Conservation (phyloP, 2,329 filamentous ascomycete genomes). For the Apiospora pterosperma region DNA sequence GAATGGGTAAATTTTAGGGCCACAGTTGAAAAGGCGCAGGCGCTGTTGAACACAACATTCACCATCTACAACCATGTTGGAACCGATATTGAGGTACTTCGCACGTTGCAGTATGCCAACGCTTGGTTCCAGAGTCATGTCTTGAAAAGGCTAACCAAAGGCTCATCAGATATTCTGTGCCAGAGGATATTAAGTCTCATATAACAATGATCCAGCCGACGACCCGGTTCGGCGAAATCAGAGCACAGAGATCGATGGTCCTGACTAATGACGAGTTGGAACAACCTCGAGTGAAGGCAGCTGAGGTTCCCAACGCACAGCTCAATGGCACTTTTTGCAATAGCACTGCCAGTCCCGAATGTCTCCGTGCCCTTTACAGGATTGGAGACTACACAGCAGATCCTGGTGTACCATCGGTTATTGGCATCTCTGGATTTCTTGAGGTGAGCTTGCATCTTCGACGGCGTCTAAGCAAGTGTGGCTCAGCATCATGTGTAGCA, state of each 20-base stretch:
- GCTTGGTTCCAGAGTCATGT: not conserved
- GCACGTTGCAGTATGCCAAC: constrained; percentile 33
- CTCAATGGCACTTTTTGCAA: constrained; percentile 31
- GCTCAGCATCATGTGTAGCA: constrained; percentile 10
- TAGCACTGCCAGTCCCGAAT: constrained; percentile 40
- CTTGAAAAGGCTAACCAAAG: constrained; percentile 31
- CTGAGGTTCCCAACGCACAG: constrained; percentile 10
- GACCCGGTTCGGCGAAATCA: constrained; percentile 55
- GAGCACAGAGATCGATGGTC: constrained; percentile 35
- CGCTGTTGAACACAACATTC: constrained; percentile 56
- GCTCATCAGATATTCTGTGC: constrained; percentile 55
- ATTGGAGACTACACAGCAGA: constrained; percentile 35
- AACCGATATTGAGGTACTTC: constrained; percentile 41
- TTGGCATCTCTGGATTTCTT: constrained; percentile 40
- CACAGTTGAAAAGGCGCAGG: constrained; percentile 48
- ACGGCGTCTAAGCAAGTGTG: not conserved
- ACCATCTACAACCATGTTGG: constrained; percentile 48
- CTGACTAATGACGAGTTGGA: constrained; percentile 21
- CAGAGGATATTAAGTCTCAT: constrained; percentile 47
- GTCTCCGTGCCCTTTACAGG: constrained; percentile 46
- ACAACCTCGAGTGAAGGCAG: constrained; percentile 11
- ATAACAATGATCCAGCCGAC: constrained; percentile 65
- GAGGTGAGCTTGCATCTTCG: constrained; percentile 11
- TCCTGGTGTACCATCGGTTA: constrained; percentile 31
- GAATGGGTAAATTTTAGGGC: constrained; percentile 58